These are phyloP conservation scores for Hirsutella thompsonii DNA, from an alignment of 2,329 filamentous ascomycete genomes.

Conservation along the genomic window DNA sequence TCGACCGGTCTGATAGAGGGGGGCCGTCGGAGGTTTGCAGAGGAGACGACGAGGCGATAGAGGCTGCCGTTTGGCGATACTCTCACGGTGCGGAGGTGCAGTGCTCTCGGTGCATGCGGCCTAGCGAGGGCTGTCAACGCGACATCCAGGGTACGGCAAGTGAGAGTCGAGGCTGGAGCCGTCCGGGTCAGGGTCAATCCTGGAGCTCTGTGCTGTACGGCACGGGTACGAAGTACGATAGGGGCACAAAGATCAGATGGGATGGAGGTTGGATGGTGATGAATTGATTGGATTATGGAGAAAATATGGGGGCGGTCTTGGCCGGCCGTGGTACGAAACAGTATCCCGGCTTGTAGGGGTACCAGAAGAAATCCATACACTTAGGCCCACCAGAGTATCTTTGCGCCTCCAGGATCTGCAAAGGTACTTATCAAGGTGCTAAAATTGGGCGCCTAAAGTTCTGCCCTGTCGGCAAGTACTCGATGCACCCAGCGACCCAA, in stretches of 20 bases:
- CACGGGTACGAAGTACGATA: background rate
- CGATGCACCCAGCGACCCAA: too few species aligned
- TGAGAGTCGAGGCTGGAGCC: too few species aligned
- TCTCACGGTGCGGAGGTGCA: too few species aligned
- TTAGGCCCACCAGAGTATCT: background rate
- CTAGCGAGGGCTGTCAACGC: too few species aligned
- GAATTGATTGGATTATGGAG: background rate
- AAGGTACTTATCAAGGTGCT: background rate
- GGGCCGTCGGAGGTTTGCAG: too few species aligned
- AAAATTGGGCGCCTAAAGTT: background rate
- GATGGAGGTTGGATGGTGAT: background rate
- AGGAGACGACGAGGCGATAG: too few species aligned
- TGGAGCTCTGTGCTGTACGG: too few species aligned
- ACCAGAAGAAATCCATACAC: background rate
- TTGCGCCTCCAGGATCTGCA: background rate
- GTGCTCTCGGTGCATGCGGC: too few species aligned
- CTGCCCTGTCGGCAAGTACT: background rate
- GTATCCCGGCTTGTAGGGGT: background rate
- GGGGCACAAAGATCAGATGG: background rate
- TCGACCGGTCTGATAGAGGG: too few species aligned
- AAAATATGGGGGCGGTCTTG: background rate
- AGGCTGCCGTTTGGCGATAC: too few species aligned
- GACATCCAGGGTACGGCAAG: too few species aligned
- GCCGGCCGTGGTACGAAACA: background rate
- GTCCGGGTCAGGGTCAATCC: too few species aligned